These are phyloP conservation scores for Hanseniaspora mollemarum DNA, from an alignment of 805 yeast species.

Conservation along the genomic window DNA sequence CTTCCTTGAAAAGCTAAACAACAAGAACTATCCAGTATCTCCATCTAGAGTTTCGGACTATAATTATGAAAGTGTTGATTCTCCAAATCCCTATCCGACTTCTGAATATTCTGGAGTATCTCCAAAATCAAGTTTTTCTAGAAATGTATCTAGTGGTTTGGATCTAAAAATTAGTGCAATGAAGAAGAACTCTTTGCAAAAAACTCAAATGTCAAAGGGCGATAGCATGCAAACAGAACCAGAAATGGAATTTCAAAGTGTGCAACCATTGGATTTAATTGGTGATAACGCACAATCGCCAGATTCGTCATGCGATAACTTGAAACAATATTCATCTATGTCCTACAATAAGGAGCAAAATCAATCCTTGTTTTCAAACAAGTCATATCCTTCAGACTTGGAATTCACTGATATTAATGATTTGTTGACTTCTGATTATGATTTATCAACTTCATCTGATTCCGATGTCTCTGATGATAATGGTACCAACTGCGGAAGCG, in stretches of 20 bases:
- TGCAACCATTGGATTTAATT: background rate
- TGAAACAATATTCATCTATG: background rate
- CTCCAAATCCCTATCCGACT: background rate
- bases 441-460: slow-evolving; percentile 8
- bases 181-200: slow-evolving; percentile 14
- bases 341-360: background rate
- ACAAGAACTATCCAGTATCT: background rate
- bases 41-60: background rate
- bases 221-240: background rate
- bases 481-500: background rate
- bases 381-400: background rate
- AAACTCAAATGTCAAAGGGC: background rate
- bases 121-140: slow-evolving; percentile 16
- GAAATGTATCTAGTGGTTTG: slow-evolving; percentile 1
- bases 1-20: background rate
- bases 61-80: background rate
- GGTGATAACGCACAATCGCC: background rate
- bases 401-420: slow-evolving; percentile 4
- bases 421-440: slow-evolving; percentile 6
- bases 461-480: background rate
- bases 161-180: slow-evolving; percentile 15
- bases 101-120: slow-evolving; percentile 13
- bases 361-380: background rate
- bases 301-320: background rate
- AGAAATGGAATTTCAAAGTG: background rate